phyloP scores from a whole-genome alignment of 495 filamentous ascomycete species.

The Tuber brumale region DNA sequence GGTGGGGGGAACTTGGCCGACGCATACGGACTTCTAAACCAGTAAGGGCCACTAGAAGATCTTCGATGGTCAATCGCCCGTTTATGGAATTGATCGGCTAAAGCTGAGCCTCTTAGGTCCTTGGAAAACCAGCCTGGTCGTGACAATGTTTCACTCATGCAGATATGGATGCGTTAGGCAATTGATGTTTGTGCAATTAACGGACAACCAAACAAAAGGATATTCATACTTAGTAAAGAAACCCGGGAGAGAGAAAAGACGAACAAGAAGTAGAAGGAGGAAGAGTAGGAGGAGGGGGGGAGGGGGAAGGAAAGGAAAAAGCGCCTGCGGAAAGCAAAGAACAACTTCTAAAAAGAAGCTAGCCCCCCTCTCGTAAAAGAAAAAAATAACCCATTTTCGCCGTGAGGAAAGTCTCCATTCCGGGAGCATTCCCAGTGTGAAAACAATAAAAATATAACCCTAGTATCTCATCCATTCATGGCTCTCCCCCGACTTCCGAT shows the following conservation, averaged over 20 bases:
- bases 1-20: neutral
- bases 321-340: neutral
- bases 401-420: neutral
- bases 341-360: neutral
- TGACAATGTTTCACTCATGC: neutral
- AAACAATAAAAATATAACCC: neutral
- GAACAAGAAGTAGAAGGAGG: neutral
- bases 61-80: neutral
- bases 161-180: neutral
- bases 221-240: neutral
- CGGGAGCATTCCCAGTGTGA: neutral
- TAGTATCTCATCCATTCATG: neutral
- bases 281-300: no score
- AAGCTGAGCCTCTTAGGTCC: neutral
- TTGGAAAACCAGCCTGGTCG: neutral
- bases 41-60: neutral
- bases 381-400: neutral
- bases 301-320: neutral
- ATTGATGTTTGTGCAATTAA: neutral
- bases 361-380: neutral
- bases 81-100: conserved; percentile 2
- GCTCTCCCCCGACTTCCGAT: neutral
- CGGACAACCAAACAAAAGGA: neutral
- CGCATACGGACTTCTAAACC: neutral
- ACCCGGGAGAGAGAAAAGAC: neutral